Conservation (phyloP, 495 filamentous ascomycete genomes). For the Neurospora cerealis region DNA sequence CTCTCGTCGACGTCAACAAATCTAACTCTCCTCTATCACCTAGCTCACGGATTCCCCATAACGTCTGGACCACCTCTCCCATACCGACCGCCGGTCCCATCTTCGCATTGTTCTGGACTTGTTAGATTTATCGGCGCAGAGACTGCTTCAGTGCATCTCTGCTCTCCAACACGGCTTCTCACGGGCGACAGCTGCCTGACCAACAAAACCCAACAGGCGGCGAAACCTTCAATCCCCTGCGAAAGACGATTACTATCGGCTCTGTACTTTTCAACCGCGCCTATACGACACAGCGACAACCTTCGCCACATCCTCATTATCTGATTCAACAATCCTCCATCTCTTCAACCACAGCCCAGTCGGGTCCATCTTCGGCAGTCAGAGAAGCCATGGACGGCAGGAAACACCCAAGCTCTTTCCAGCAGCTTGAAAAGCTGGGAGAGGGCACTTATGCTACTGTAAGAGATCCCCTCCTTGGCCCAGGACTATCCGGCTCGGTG, state of each 20-base stretch:
- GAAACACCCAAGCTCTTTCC: constrained; percentile 88
- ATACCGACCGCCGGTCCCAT: neutral
- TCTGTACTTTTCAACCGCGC: constrained; percentile 33
- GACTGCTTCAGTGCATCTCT: constrained; percentile 18
- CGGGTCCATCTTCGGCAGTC: neutral
- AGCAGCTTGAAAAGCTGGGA: constrained; percentile 97
- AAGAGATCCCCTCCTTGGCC: constrained; percentile 24
- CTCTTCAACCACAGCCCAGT: constrained; percentile 1
- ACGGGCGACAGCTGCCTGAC: constrained; percentile 11
- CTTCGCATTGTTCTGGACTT: neutral
- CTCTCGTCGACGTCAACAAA: neutral
- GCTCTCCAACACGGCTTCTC: constrained; percentile 22
- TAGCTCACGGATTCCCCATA: neutral
- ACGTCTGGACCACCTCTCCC: neutral
- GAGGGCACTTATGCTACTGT: constrained; percentile 99
- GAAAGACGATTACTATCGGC: constrained; percentile 25
- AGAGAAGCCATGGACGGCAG: constrained; percentile 65
- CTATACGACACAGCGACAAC: constrained; percentile 19
- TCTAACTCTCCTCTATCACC: neutral
- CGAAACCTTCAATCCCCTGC: neutral
- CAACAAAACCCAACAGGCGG: constrained; percentile 2
- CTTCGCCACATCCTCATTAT: constrained; percentile 12
- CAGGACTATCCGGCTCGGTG: neutral
- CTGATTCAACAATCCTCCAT: constrained; percentile 9
- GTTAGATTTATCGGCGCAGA: constrained; percentile 8